Evolutionary conservation across 306 rosid species (phyloP).

Genomic region (Potentilla sterilis): DNA sequence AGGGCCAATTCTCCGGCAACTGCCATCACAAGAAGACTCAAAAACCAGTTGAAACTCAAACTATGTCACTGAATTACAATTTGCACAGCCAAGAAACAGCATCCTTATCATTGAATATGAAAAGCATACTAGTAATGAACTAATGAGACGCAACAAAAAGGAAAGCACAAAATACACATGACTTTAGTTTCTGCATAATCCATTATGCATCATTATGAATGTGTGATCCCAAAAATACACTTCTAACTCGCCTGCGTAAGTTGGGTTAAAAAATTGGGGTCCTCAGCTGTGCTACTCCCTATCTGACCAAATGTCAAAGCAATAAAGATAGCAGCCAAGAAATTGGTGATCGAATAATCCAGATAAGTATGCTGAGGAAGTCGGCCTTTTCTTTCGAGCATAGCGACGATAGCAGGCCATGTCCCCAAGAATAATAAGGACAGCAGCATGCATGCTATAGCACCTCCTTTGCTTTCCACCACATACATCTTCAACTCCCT

Average conservation of each 20-base stretch:
- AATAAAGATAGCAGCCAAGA: conserved; percentile 77
- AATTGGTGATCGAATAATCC: conserved; percentile 75
- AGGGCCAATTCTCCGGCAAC: conserved; percentile 78
- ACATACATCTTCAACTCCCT: conserved; percentile 58
- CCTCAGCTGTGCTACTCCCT: conserved; percentile 48
- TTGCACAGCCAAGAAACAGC: not conserved
- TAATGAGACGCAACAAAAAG: not conserved
- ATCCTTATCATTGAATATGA: not conserved
- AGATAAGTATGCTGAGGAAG: conserved; percentile 97
- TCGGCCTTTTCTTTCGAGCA: conserved; percentile 78
- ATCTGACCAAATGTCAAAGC: conserved; percentile 83
- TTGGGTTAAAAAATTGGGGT: conserved; percentile 63
- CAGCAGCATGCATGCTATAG: conserved; percentile 79
- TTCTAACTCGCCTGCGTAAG: conserved; percentile 58
- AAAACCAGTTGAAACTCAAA: not conserved
- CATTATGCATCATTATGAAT: not conserved
- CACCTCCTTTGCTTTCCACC: conserved; percentile 85
- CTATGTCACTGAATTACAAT: not conserved
- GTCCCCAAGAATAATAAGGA: conserved; percentile 75
- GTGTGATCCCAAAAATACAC: not conserved
- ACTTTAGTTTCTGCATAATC: not conserved
- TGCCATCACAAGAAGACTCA: conserved; percentile 8
- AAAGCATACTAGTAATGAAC: not conserved
- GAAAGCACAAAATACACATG: not conserved
- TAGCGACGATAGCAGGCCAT: conserved; percentile 83